Percentiles rank a stretch among this genome's conserved stretches.
phyloP scores from a whole-genome alignment of 1,284 basidiomycete genomes.

The Tilletiaria anomala region DNA sequence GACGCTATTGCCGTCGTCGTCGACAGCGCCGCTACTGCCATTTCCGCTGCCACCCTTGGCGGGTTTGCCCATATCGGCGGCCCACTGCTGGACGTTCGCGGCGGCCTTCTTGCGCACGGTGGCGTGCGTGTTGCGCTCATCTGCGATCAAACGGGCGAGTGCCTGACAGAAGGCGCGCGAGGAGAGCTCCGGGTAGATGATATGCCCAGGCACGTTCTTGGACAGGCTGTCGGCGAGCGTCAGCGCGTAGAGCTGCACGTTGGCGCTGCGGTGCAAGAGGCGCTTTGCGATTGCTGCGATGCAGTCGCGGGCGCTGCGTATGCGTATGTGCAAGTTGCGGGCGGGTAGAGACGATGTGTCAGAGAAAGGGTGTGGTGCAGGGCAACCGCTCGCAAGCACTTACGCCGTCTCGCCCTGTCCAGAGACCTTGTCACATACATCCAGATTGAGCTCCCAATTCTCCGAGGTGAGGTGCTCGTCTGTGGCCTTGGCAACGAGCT shows the following conservation, averaged over 20 bases:
- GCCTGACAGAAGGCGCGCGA: constrained; percentile 78
- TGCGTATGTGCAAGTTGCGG: too few relatives aligned
- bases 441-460: constrained; percentile 89
- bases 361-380: neutral
- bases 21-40: too few relatives aligned
- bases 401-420: constrained; percentile 60
- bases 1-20: too few relatives aligned
- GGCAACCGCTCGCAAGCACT: constrained; percentile 5
- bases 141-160: constrained; percentile 62
- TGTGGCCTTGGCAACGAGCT: constrained; percentile 82
- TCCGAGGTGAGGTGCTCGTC: constrained; percentile 85
- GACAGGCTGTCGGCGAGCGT: constrained; percentile 43
- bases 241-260: constrained; percentile 90
- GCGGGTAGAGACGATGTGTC: constrained; percentile 2
- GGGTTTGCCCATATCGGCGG: constrained; percentile 46
- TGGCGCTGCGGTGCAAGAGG: constrained; percentile 80
- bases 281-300: constrained; percentile 76
- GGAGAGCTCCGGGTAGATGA: constrained; percentile 72
- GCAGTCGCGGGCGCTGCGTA: constrained; percentile 74
- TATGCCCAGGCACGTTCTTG: constrained; percentile 70
- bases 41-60: neutral
- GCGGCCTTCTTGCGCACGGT: constrained; percentile 68
- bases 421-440: constrained; percentile 87
- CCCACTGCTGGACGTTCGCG: constrained; percentile 66
- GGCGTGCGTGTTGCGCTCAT: constrained; percentile 77